These are phyloP conservation scores for Saccharomycopsis vini DNA, from an alignment of 805 yeast species.

Conservation along the genomic window DNA sequence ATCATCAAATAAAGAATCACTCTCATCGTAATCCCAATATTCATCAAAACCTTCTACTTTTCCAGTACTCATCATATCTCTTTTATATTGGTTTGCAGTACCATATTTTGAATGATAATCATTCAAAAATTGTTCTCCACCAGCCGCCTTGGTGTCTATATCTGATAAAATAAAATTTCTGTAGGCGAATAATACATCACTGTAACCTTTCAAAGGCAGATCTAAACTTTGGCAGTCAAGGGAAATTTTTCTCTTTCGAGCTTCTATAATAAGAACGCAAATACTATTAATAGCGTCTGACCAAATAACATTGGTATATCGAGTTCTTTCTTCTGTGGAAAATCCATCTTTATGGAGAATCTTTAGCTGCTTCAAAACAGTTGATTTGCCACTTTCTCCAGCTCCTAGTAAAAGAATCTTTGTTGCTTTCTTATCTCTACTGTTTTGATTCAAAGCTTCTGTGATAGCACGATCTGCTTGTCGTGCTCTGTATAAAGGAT, in stretches of 20 bases:
- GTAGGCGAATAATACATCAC: slow-evolving; percentile 42
- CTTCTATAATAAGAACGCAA: slow-evolving; percentile 70
- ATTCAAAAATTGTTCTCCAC: slow-evolving; percentile 53
- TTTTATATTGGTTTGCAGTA: slow-evolving; percentile 41
- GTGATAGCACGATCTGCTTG: slow-evolving; percentile 57
- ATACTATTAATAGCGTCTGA: slow-evolving; percentile 80
- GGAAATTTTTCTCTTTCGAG: slow-evolving; percentile 52
- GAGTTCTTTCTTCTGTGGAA: slow-evolving; percentile 64
- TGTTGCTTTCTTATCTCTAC: slow-evolving; percentile 47
- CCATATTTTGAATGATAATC: slow-evolving; percentile 57
- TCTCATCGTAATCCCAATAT: slow-evolving; percentile 19
- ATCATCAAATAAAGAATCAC: slow-evolving; percentile 12
- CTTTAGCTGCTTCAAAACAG: slow-evolving; percentile 83
- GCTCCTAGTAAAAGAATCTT: slow-evolving; percentile 81
- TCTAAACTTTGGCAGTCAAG: slow-evolving; percentile 56
- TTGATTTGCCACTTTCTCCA: slow-evolving; percentile 91
- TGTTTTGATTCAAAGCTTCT: slow-evolving; percentile 46
- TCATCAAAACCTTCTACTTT: slow-evolving; percentile 28
- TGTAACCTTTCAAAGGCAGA: slow-evolving; percentile 37
- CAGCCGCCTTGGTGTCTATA: slow-evolving; percentile 55
- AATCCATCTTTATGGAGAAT: slow-evolving; percentile 82
- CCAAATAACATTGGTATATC: slow-evolving; percentile 86
- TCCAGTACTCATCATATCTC: slow-evolving; percentile 51
- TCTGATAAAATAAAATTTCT: slow-evolving; percentile 44
- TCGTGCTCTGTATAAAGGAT: slow-evolving; percentile 46